Evolutionary conservation across 805 yeast genomes (phyloP), one percentile per base, ranked within the genome.

Genomic region (Kodamaea nitidulidarum): DNA sequence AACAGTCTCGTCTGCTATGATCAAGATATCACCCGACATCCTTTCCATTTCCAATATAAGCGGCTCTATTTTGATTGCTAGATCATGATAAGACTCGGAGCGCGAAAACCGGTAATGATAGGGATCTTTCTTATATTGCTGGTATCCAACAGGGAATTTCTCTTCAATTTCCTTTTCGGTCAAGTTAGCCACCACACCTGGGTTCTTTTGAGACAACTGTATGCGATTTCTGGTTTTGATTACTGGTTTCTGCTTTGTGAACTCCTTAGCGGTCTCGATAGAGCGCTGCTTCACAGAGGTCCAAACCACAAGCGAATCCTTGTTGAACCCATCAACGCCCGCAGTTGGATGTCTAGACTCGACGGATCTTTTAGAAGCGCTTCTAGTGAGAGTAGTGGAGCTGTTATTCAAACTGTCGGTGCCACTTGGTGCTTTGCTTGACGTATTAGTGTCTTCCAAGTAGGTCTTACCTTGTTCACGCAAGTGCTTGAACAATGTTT

Each of bases 11-110:
- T 93, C 97, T 1, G 96, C 97, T 49, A 93, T 84, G 43, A 93
- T 84, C 48, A 93, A 67, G 11, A 93, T 75, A 56, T 88, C 96
- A 15, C 88, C 86, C 38, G 86, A 76, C 76, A 84, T 81, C 50
- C 97, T 76, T 60, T 93, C 99, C 80, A 93, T 82, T 60, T 93
- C 98, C 57, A 93, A 71, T 44, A 93, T 78, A 40, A 93, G 70
- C 0, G 98, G 96, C 62, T 93, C 98, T 65, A 93, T 76, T 51
- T 96, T 80, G 26, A 93, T 83, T 0, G 98, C 98, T 41, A 93
- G 72, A 61, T 93, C 99, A 61, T 93, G 98, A 56, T 88, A 93
- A 36, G 95, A 85, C 64, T 93, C 99, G 0, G 95, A 88, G 36
- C 98, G 73, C 2, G 96, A 86, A 56, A 77, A 93, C 43, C 98